Evolutionary conservation across 257 asterid species (phyloP).

Genomic region (Solanum microdontum): DNA sequence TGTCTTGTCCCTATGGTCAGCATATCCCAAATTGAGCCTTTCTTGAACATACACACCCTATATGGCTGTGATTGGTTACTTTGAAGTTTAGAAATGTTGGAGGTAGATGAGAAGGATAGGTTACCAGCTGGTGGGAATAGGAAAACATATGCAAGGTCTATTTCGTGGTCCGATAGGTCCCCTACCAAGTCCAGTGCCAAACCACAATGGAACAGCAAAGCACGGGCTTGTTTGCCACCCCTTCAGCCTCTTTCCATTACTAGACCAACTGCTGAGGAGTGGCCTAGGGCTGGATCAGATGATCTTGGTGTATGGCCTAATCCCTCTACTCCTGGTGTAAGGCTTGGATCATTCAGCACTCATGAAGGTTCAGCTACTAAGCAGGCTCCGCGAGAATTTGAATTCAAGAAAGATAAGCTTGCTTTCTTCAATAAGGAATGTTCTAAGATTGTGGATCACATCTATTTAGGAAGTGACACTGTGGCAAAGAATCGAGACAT

Average conservation of each 20-base stretch:
- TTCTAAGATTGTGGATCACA: slow-evolving; percentile 64
- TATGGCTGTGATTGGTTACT: slow-evolving; percentile 23
- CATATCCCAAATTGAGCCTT: slow-evolving; percentile 4
- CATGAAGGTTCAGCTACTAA: slow-evolving; percentile 29
- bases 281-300: slow-evolving; percentile 91
- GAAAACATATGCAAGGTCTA: slow-evolving; percentile 59
- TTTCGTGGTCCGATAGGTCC: slow-evolving; percentile 66
- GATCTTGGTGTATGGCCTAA: slow-evolving; percentile 83
- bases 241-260: slow-evolving; percentile 80
- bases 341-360: slow-evolving; percentile 39
- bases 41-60: slow-evolving; percentile 11
- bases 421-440: slow-evolving; percentile 90
- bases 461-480: slow-evolving; percentile 73
- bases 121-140: slow-evolving; percentile 23
- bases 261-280: slow-evolving; percentile 56
- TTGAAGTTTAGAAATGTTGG: slow-evolving; percentile 25
- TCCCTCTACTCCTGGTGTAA: slow-evolving; percentile 70
- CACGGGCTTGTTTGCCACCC: slow-evolving; percentile 83
- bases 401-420: slow-evolving; percentile 55
- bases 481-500: slow-evolving; percentile 69
- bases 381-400: slow-evolving; percentile 42
- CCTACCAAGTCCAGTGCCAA: slow-evolving; percentile 43
- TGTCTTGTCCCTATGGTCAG: background rate
- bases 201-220: slow-evolving; percentile 82
- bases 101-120: slow-evolving; percentile 24